phyloP scores from a whole-genome alignment of 202 grass and related monocot species.

The Eragrostis tef region DNA sequence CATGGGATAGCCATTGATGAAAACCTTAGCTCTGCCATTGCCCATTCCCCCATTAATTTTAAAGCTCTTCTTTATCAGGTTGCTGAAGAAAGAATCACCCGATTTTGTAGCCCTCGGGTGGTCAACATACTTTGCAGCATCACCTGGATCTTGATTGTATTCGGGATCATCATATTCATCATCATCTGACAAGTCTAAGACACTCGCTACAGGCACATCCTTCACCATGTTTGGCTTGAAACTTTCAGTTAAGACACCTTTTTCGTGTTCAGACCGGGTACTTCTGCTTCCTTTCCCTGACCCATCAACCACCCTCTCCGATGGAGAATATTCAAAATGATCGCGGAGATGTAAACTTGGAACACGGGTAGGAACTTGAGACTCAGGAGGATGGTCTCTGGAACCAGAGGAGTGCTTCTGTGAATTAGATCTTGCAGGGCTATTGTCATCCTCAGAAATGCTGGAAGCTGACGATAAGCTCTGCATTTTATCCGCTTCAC shows the following conservation, averaged over 20 bases:
- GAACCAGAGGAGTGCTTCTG: conserved; percentile 56
- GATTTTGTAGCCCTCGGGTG: conserved; percentile 48
- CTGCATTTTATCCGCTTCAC: conserved; percentile 59
- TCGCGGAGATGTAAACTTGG: conserved; percentile 83
- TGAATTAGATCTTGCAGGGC: conserved; percentile 50
- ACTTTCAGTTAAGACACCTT: conserved; percentile 64
- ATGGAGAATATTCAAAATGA: conserved; percentile 71
- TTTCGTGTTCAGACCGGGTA: conserved; percentile 63
- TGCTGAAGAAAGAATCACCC: conserved; percentile 67
- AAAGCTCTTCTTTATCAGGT: conserved; percentile 82
- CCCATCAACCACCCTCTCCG: conserved; percentile 70
- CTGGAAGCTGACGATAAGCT: conserved; percentile 57
- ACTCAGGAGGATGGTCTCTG: conserved; percentile 49
- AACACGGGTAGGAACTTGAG: conserved; percentile 54
- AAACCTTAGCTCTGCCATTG: conserved; percentile 58
- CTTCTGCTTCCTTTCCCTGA: conserved; percentile 78
- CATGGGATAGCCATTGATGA: conserved; percentile 68
- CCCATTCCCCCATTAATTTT: conserved; percentile 54
- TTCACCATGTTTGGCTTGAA: conserved; percentile 70
- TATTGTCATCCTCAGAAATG: conserved; percentile 65
- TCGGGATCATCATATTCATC: conserved; percentile 58
- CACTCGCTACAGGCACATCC: conserved; percentile 64
- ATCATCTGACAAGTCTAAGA: conserved; percentile 62
- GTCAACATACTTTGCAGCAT: conserved; percentile 35
- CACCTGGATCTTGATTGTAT: conserved; percentile 55